Evolutionary conservation across 176 grass and related monocot species (phyloP).

Genomic region (Typha latifolia): DNA sequence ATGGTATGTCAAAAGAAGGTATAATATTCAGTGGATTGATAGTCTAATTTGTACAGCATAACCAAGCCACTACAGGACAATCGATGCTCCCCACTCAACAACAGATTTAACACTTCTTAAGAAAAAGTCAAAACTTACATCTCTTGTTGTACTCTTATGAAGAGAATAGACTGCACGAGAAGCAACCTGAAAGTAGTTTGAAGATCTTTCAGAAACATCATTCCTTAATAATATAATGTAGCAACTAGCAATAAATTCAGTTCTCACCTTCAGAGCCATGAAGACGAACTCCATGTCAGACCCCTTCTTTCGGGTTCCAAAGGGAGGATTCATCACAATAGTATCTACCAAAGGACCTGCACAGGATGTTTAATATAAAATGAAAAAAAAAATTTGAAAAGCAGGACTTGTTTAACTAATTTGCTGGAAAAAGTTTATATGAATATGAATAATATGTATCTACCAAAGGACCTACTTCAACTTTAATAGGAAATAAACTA

Average conservation of each 20-base stretch:
- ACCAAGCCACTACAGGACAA: no score
- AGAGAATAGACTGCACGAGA: conserved; percentile 78
- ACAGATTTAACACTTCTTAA: neutral
- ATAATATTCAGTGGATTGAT: no score
- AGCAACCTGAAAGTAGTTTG: conserved; percentile 49
- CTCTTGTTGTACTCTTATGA: conserved; percentile 92
- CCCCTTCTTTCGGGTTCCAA: conserved; percentile 77
- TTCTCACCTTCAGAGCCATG: conserved; percentile 69
- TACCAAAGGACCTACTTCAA: no score
- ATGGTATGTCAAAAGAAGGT: no score
- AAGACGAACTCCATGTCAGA: conserved; percentile 82
- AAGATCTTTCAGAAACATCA: conserved; percentile 9
- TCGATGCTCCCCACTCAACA: neutral
- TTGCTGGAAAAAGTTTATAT: neutral
- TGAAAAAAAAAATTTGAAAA: neutral
- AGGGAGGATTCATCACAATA: conserved; percentile 97
- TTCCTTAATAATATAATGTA: neutral
- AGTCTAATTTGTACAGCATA: no score
- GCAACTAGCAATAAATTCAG: conserved; percentile 11
- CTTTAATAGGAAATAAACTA: no score
- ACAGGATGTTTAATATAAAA: neutral
- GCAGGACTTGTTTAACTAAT: neutral
- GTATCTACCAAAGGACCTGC: conserved; percentile 59
- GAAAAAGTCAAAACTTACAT: conserved; percentile 37
- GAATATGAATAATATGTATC: neutral